phyloP scores from a whole-genome alignment of 805 yeast species.

The Torulaspora microellipsoides region DNA sequence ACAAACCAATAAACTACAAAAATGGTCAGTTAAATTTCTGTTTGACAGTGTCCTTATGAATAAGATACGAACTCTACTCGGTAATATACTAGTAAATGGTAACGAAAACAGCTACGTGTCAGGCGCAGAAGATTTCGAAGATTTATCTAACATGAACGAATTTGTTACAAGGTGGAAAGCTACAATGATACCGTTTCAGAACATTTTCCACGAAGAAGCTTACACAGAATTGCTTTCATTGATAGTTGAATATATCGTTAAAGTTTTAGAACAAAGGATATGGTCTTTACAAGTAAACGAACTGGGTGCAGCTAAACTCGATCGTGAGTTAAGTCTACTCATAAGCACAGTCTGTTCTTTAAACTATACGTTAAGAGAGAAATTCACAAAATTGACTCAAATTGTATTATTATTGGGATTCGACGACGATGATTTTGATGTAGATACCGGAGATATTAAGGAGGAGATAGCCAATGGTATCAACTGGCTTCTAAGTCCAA shows the following conservation, averaged over 20 bases:
- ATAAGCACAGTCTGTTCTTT: slow-evolving; percentile 70
- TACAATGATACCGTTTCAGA: slow-evolving; percentile 60
- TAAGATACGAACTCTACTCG: slow-evolving; percentile 40
- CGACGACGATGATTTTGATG: slow-evolving; percentile 57
- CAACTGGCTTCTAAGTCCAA: slow-evolving; percentile 74
- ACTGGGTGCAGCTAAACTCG: slow-evolving; percentile 77
- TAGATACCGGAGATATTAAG: slow-evolving; percentile 30
- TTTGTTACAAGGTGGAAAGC: slow-evolving; percentile 64
- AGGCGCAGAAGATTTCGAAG: slow-evolving; percentile 35
- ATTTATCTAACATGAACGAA: slow-evolving; percentile 37
- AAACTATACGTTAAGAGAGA: slow-evolving; percentile 69
- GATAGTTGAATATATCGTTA: slow-evolving; percentile 52
- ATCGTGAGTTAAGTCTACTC: slow-evolving; percentile 70
- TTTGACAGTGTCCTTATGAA: slow-evolving; percentile 36
- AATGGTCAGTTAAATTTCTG: slow-evolving; percentile 41
- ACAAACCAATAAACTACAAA: slow-evolving; percentile 32
- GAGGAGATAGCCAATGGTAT: slow-evolving; percentile 41
- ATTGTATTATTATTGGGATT: slow-evolving; percentile 75
- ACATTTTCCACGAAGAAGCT: slow-evolving; percentile 50
- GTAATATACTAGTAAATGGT: slow-evolving; percentile 37
- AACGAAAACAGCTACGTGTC: slow-evolving; percentile 25
- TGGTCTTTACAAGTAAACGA: slow-evolving; percentile 71
- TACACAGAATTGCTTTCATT: slow-evolving; percentile 45
- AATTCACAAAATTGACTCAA: slow-evolving; percentile 78
- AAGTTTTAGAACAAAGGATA: slow-evolving; percentile 58